Evolutionary conservation across 2,329 filamentous ascomycete genomes (phyloP).

Genomic region (Epicoccum sorghinum): DNA sequence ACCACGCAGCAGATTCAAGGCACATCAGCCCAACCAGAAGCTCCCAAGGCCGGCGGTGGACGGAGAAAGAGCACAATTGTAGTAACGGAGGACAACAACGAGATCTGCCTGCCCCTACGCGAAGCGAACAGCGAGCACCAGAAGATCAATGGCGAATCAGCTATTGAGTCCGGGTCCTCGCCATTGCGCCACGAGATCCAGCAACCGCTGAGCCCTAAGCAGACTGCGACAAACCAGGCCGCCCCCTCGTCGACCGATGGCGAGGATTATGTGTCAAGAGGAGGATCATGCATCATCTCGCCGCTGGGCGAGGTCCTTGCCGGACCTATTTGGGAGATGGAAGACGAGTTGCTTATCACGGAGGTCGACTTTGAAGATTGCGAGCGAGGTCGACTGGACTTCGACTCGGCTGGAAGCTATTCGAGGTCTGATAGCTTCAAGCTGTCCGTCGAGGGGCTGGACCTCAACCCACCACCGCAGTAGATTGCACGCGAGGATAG

Average conservation of each 20-base stretch:
- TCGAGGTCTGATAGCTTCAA: constrained; percentile 73
- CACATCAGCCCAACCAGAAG: constrained; percentile 1
- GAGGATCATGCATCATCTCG: constrained; percentile 81
- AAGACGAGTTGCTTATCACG: constrained; percentile 69
- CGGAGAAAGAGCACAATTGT: constrained; percentile 51
- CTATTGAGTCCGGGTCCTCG: constrained; percentile 30
- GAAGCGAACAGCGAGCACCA: constrained; percentile 14
- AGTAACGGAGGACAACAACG: constrained; percentile 50
- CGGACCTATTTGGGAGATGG: constrained; percentile 81
- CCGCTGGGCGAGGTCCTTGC: constrained; percentile 80
- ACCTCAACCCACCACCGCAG: constrained; percentile 63
- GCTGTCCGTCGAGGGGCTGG: constrained; percentile 64
- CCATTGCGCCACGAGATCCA: constrained; percentile 17
- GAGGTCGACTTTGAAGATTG: constrained; percentile 91
- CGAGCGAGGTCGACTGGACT: constrained; percentile 76
- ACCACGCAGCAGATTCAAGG: constrained; percentile 1
- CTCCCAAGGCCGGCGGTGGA: constrained; percentile 11
- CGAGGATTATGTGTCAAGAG: constrained; percentile 68
- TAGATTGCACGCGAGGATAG: background rate
- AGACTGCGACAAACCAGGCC: constrained; percentile 17
- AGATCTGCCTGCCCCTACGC: constrained; percentile 53
- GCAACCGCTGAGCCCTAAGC: constrained; percentile 24
- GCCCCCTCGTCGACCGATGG: constrained; percentile 17
- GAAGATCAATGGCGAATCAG: constrained; percentile 23
- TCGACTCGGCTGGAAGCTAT: constrained; percentile 86